Conservation (phyloP, 106 monocot species). For the Narthecium ossifragum region DNA sequence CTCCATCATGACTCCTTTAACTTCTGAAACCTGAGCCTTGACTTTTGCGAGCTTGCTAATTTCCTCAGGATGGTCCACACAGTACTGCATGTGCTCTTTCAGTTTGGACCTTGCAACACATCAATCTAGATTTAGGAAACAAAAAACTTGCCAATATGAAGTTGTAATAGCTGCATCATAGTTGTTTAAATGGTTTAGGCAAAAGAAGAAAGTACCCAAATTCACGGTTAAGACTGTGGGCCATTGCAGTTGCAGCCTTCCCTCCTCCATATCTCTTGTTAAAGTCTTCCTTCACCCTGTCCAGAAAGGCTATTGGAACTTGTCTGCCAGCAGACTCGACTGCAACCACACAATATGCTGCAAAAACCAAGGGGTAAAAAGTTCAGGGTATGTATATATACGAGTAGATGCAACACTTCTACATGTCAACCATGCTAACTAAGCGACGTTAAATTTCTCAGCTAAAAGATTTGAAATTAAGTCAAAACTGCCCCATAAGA, state of each 20-base stretch:
- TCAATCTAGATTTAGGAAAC: too few relatives aligned
- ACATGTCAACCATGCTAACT: too few relatives aligned
- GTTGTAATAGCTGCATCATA: too few relatives aligned
- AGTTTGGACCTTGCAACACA: slow-evolving; percentile 79
- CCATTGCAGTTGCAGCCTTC: slow-evolving; percentile 58
- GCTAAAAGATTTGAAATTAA: too few relatives aligned
- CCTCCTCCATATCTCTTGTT: slow-evolving; percentile 68
- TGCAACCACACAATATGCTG: slow-evolving; percentile 72
- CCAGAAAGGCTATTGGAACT: slow-evolving; percentile 69
- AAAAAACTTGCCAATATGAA: too few relatives aligned
- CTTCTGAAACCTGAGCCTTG: slow-evolving; percentile 83
- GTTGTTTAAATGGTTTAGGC: neutral
- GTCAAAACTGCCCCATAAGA: too few relatives aligned
- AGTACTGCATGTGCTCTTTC: slow-evolving; percentile 87
- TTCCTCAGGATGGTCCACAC: slow-evolving; percentile 81
- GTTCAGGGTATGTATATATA: neutral
- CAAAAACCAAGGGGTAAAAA: slow-evolving; percentile 10
- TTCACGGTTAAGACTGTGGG: slow-evolving; percentile 61
- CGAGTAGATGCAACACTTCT: too few relatives aligned
- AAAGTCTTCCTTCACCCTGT: slow-evolving; percentile 81
- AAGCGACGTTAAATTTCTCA: too few relatives aligned
- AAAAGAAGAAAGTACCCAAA: slow-evolving; percentile 37
- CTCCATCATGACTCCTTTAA: slow-evolving; percentile 82
- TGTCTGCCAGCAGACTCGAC: slow-evolving; percentile 71
- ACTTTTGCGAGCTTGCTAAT: slow-evolving; percentile 72